phyloP scores from a whole-genome alignment of 2,329 filamentous ascomycete genomes.

The Davidsoniella virescens region DNA sequence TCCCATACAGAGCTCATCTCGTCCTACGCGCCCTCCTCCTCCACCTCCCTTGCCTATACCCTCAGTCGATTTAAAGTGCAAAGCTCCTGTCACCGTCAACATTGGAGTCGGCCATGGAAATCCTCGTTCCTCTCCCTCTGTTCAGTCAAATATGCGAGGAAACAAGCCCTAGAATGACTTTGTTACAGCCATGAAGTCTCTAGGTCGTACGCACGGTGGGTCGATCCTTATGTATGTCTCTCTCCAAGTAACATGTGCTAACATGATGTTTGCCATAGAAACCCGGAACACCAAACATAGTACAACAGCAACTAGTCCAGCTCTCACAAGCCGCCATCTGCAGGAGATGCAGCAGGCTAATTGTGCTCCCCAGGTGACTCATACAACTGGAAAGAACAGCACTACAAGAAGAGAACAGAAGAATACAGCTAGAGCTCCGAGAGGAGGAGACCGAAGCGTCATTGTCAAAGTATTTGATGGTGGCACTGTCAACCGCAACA shows the following conservation, averaged over 20 bases:
- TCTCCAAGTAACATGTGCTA: neutral
- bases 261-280: neutral
- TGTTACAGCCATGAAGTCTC: slow-evolving; percentile 12
- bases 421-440: no score
- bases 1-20: no score
- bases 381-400: no score
- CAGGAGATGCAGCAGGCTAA: neutral
- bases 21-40: neutral
- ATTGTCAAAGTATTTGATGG: neutral
- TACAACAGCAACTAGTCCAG: no score
- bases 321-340: neutral
- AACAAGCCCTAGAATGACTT: slow-evolving; percentile 12
- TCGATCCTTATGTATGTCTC: neutral
- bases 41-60: neutral
- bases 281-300: neutral
- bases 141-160: neutral
- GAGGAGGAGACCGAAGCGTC: no score
- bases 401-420: no score
- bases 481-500: slow-evolving; percentile 1
- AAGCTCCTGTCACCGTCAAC: neutral
- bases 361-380: no score
- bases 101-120: neutral
- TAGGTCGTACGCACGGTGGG: slow-evolving; percentile 10
- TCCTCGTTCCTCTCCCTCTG: neutral
- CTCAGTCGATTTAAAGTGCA: neutral